These are phyloP conservation scores for Hansenula lynferdii DNA, from an alignment of 1,139 yeast genomes.

Conservation along the genomic window DNA sequence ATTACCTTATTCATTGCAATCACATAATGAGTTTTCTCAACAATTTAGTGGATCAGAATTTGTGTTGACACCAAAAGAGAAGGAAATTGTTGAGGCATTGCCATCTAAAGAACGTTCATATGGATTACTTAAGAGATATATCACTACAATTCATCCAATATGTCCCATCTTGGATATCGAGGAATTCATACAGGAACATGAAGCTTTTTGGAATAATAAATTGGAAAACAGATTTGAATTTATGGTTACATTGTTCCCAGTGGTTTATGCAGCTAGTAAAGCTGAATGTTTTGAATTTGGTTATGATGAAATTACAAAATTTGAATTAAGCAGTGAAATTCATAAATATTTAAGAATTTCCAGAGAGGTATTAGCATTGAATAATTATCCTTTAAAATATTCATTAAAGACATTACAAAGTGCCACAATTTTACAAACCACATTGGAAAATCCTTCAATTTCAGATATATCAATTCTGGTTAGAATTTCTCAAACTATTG, in stretches of 20 bases:
- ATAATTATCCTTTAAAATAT: constrained; percentile 49
- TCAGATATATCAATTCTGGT: constrained; percentile 29
- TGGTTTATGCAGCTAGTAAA: constrained; percentile 48
- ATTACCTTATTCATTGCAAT: constrained; percentile 5
- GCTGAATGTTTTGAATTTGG: constrained; percentile 49
- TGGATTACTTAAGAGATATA: constrained; percentile 43
- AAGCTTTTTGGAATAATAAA: constrained; percentile 40
- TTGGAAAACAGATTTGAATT: constrained; percentile 33
- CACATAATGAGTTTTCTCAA: constrained; percentile 19
- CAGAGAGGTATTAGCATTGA: constrained; percentile 43
- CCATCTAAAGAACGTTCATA: constrained; percentile 42
- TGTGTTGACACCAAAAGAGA: constrained; percentile 16
- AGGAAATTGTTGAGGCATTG: constrained; percentile 23
- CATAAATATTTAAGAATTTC: constrained; percentile 43
- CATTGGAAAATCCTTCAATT: constrained; percentile 48
- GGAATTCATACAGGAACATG: constrained; percentile 43
- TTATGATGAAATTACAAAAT: constrained; percentile 25
- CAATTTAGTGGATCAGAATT: constrained; percentile 9
- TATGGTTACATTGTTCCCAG: constrained; percentile 44
- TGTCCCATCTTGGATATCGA: constrained; percentile 41
- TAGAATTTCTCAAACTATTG: constrained; percentile 50
- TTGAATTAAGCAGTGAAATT: constrained; percentile 42
- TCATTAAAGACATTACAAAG: constrained; percentile 44
- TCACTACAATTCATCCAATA: constrained; percentile 48
- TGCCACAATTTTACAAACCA: constrained; percentile 49